A percentile compares a stretch with the other conserved stretches of the same genome.
Conservation (phyloP, 2,329 filamentous ascomycete species). For the Bipolaris bicolor region DNA sequence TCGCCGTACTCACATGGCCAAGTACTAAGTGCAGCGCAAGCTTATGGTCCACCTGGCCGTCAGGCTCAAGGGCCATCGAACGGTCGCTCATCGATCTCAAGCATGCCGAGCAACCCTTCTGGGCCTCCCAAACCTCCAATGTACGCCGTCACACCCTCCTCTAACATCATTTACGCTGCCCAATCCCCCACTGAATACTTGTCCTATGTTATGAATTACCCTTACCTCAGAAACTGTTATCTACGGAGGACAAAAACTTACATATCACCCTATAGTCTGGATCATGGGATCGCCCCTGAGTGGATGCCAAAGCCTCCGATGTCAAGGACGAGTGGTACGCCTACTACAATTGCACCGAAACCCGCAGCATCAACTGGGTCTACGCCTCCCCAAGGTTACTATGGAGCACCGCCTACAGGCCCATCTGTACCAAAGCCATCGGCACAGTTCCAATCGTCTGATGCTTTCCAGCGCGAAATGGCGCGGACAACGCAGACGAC, state of each 20-base stretch:
- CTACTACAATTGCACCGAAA: slow-evolving; percentile 23
- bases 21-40: slow-evolving; percentile 17
- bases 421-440: slow-evolving; percentile 35
- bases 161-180: slow-evolving; percentile 47
- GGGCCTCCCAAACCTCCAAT: slow-evolving; percentile 46
- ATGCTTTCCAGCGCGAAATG: slow-evolving; percentile 54
- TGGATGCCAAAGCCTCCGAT: slow-evolving; percentile 44
- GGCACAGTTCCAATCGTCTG: slow-evolving; percentile 52
- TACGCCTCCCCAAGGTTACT: slow-evolving; percentile 16
- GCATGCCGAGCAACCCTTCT: slow-evolving; percentile 37
- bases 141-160: slow-evolving; percentile 46
- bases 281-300: slow-evolving; percentile 50
- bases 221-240: slow-evolving; percentile 55
- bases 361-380: slow-evolving; percentile 18
- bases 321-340: slow-evolving; percentile 11
- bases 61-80: slow-evolving; percentile 38
- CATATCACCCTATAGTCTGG: slow-evolving; percentile 54
- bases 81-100: slow-evolving; percentile 42
- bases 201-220: slow-evolving; percentile 53
- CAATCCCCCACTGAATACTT: slow-evolving; percentile 49
- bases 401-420: slow-evolving; percentile 18
- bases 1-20: slow-evolving; percentile 30
- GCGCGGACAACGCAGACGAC: slow-evolving; percentile 30
- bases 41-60: slow-evolving; percentile 26
- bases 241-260: slow-evolving; percentile 54